Evolutionary conservation across 2,329 filamentous ascomycete species (phyloP).

Genomic region (Pestalotiopsis sp.): DNA sequence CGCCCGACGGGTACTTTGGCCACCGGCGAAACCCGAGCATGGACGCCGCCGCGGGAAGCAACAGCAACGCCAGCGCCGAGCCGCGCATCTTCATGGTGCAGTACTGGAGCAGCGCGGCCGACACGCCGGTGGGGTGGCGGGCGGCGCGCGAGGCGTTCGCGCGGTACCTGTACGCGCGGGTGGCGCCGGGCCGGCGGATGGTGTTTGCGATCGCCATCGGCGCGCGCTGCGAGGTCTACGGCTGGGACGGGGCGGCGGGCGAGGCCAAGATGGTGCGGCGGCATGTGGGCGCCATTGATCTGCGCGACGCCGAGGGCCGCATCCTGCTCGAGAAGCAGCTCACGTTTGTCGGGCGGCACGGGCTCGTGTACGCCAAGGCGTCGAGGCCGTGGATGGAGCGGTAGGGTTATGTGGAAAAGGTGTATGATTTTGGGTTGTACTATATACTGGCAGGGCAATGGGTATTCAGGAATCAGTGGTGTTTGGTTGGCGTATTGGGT

Average conservation of each 20-base stretch:
- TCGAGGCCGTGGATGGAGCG: neutral
- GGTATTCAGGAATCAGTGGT: neutral
- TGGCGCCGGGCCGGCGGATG: neutral
- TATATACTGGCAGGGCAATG: constrained; percentile 17
- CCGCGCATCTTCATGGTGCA: neutral
- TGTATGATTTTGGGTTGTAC: constrained; percentile 16
- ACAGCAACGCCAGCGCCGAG: neutral
- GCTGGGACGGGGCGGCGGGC: neutral
- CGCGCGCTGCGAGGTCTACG: neutral
- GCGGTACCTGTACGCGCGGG: neutral
- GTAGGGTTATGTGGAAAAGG: neutral
- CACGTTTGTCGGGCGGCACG: neutral
- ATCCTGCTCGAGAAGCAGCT: neutral
- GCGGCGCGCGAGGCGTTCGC: neutral
- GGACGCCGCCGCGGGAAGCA: neutral
- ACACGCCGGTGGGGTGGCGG: neutral
- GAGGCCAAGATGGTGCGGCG: neutral
- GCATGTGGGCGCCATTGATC: neutral
- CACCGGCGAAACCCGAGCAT: neutral
- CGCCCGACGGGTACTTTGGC: neutral
- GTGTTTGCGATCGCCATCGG: neutral
- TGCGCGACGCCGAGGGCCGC: neutral
- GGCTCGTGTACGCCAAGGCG: neutral
- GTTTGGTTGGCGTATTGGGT: neutral
- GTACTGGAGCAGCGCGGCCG: neutral